A percentile compares a stretch with the other conserved stretches of the same genome.
Conservation (phyloP, 1,139 yeast species). For the Groenewaldozyma sp. region DNA sequence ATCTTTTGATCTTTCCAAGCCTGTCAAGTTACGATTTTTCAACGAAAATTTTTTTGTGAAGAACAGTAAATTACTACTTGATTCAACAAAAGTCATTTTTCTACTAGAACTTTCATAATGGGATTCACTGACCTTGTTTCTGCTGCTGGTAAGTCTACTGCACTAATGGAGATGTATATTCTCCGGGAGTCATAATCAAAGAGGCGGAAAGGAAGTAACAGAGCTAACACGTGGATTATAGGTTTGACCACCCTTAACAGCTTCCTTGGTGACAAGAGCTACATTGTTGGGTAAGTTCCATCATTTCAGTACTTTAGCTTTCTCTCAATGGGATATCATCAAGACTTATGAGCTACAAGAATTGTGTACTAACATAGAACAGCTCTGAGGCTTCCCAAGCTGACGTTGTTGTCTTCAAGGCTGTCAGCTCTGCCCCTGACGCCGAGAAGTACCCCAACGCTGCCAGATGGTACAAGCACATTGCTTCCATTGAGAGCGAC, state of each 20-base stretch:
- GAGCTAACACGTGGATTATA: no score
- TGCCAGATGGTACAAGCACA: conserved; percentile 98
- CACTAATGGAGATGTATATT: neutral
- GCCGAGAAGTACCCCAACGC: conserved; percentile 78
- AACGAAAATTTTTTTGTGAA: neutral
- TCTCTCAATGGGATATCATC: no score
- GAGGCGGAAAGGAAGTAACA: conserved; percentile 1
- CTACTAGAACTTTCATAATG: conserved; percentile 26
- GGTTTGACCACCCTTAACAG: conserved; percentile 79
- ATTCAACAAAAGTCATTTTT: no score
- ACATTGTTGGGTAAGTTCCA: conserved; percentile 80
- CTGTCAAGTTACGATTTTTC: no score
- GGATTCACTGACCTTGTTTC: conserved; percentile 37
- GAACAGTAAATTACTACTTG: no score
- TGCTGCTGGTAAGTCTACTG: conserved; percentile 30
- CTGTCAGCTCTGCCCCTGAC: conserved; percentile 59
- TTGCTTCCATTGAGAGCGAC: conserved; percentile 83
- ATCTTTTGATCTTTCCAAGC: no score
- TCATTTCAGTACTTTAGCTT: no score
- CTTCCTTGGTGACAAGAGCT: conserved; percentile 84
- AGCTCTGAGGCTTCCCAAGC: conserved; percentile 62
- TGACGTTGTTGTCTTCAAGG: conserved; percentile 85
- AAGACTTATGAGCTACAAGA: conserved; percentile 6
- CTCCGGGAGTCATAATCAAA: neutral
- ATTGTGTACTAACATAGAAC: conserved; percentile 5